Evolutionary conservation across 345 rosid species (phyloP).

Genomic region (Adansonia digitata): DNA sequence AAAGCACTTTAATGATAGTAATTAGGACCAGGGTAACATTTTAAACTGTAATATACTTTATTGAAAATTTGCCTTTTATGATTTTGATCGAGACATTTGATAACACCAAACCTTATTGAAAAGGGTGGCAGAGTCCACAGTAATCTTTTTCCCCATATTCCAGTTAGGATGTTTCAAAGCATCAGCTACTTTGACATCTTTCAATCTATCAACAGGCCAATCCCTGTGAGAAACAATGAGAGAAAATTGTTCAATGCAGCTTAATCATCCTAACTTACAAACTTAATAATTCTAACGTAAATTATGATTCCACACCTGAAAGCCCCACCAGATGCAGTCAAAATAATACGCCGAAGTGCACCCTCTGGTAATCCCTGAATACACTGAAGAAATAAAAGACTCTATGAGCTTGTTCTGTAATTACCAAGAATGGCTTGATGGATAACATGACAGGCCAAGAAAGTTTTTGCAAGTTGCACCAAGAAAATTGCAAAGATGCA

Average conservation of each 20-base stretch:
- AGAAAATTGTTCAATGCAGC: conserved; percentile 17
- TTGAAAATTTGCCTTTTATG: not conserved
- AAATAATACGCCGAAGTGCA: conserved; percentile 74
- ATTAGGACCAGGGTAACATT: not conserved
- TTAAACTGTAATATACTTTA: not conserved
- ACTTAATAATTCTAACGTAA: conserved; percentile 9
- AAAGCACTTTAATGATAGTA: not conserved
- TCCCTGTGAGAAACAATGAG: conserved; percentile 44
- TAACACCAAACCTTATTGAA: conserved; percentile 69
- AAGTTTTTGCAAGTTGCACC: not conserved
- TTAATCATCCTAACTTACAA: not conserved
- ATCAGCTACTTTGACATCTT: conserved; percentile 88
- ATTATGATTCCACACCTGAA: conserved; percentile 60
- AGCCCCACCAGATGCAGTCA: conserved; percentile 98
- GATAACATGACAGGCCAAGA: not conserved
- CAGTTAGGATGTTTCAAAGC: conserved; percentile 98
- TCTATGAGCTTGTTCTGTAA: not conserved
- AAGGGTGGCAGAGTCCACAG: conserved; percentile 97
- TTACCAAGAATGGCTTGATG: not conserved
- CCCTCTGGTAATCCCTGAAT: conserved; percentile 93
- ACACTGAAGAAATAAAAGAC: conserved; percentile 55
- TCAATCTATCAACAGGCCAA: conserved; percentile 84
- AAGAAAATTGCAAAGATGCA: not conserved
- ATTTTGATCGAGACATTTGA: conserved; percentile 1
- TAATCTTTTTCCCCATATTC: conserved; percentile 96